phyloP scores from a whole-genome alignment of 2,329 filamentous ascomycete genomes.

The Dothideomycetes sp. region DNA sequence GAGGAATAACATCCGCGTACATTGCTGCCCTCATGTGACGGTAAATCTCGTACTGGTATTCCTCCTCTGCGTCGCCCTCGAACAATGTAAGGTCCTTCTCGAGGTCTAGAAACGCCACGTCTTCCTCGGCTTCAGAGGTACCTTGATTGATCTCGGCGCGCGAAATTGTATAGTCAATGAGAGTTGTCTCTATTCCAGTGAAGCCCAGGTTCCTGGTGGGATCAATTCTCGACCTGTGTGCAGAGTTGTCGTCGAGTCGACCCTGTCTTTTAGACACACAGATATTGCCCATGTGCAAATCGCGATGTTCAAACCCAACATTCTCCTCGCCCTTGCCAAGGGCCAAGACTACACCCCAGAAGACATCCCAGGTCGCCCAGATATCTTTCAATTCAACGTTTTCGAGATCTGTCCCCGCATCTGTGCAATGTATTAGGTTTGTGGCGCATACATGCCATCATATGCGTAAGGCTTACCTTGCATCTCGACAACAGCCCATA shows the following conservation, averaged over 20 bases:
- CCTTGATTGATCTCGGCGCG: constrained; percentile 40
- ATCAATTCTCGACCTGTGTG: constrained; percentile 12
- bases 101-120: constrained; percentile 36
- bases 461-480: constrained; percentile 23
- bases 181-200: constrained; percentile 48
- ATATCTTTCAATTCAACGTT: constrained; percentile 7
- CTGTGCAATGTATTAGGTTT: constrained; percentile 13
- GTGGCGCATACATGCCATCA: neutral
- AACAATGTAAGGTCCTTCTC: constrained; percentile 33
- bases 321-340: constrained; percentile 50
- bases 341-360: constrained; percentile 54
- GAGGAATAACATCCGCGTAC: constrained; percentile 7
- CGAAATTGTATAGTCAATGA: constrained; percentile 59
- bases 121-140: constrained; percentile 10
- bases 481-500: constrained; percentile 58
- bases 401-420: constrained; percentile 50
- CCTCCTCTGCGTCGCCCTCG: constrained; percentile 32
- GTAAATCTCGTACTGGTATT: constrained; percentile 48
- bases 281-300: constrained; percentile 57
- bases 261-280: constrained; percentile 32
- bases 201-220: constrained; percentile 33
- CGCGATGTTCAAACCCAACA: constrained; percentile 53
- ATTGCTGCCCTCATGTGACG: constrained; percentile 37
- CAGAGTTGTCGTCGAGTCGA: neutral
- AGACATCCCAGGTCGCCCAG: constrained; percentile 45